Base-by-base conservation (phyloP, 495 filamentous ascomycete genomes). In the Xylaria curta region DNA sequence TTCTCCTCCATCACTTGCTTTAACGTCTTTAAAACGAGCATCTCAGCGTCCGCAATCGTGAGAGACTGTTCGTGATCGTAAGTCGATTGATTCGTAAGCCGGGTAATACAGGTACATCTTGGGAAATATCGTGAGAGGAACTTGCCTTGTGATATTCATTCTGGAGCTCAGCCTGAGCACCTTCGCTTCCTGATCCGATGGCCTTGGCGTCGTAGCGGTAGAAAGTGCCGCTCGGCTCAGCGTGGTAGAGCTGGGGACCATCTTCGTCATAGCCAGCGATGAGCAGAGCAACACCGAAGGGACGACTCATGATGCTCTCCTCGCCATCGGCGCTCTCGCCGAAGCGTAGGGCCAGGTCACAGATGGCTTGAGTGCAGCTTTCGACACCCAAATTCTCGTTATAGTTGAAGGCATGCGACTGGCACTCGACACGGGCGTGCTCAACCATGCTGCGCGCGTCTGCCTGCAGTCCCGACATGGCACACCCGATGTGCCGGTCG, bases 1-100 rank as follows among this genome's bases (percentile, higher is more conserved):
- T 98, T 99, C 90, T 99, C 96, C 85, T 99, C 96, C 96, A 99
- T 99, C 66, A 99, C 96, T 85, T 99, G 96, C 88, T 99, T 99
- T 81, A 99, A 82, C 47, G 96, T 99, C 89, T 98, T 98, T 75
- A 99, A 86, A 42, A 98, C 97, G 74, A 99, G 84, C 3, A 94
- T 93, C 84, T 99, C 96, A 26, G 96, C 96, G 81, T 99, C 96
- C 60, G 87, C 84, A 71, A 99, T 92, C 65, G 95, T 97, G 74
- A 99, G 87, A 58, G 95, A 98, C 87, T 91, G 68, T 21, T 58
- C 15, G 12, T 0, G 51, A n/a, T 19, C 28, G 68, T 70, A 26
- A 70, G 68, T 15, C 4, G 9, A 10, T n/a, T 49, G 42, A 19
- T 13, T 56, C 59, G 47, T 56, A 44, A 24, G 1, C 17, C 9